Percentiles rank a stretch among this genome's conserved stretches.
Evolutionary conservation across 768 basidiomycete genomes (phyloP).

Genomic region (Agaricus sinodeliciosus): DNA sequence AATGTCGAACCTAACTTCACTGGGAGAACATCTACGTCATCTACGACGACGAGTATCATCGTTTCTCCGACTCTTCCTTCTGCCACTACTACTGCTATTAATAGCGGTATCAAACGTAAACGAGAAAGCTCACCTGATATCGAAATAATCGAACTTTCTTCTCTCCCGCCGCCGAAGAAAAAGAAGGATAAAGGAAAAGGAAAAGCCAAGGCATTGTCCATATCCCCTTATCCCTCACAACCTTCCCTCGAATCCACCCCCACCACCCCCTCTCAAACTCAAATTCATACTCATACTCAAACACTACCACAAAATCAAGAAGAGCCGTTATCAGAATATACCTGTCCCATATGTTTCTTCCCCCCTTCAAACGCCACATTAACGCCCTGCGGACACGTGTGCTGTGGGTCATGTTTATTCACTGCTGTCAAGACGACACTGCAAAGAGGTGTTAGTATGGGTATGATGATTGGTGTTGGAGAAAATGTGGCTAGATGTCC

Average conservation of each 20-base stretch:
- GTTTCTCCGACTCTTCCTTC: neutral
- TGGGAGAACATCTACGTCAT: too few species aligned
- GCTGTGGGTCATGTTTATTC: conserved; percentile 73
- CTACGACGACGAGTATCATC: neutral
- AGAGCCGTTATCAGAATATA: conserved; percentile 52
- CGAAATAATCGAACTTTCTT: conserved; percentile 12
- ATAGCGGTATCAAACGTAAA: conserved; percentile 2
- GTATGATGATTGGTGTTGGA: conserved; percentile 6
- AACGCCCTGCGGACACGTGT: conserved; percentile 76
- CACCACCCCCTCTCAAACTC: neutral
- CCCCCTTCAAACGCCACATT: conserved; percentile 70
- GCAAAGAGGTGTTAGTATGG: conserved; percentile 34
- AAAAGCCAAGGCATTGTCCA: neutral
- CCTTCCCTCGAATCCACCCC: conserved; percentile 7
- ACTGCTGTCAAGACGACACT: conserved; percentile 61
- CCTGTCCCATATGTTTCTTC: conserved; percentile 76
- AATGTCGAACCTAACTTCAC: too few species aligned
- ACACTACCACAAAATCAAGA: conserved; percentile 14
- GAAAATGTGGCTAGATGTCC: conserved; percentile 43
- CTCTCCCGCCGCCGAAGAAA: neutral
- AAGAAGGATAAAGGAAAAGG: conserved; percentile 6
- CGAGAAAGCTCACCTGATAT: conserved; percentile 9
- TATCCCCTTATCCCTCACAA: conserved; percentile 1
- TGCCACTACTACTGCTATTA: conserved; percentile 5
- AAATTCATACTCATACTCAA: neutral